Evolutionary conservation across 169 alveolate species (phyloP).

Genomic region (Cryptosporidium andersoni): DNA sequence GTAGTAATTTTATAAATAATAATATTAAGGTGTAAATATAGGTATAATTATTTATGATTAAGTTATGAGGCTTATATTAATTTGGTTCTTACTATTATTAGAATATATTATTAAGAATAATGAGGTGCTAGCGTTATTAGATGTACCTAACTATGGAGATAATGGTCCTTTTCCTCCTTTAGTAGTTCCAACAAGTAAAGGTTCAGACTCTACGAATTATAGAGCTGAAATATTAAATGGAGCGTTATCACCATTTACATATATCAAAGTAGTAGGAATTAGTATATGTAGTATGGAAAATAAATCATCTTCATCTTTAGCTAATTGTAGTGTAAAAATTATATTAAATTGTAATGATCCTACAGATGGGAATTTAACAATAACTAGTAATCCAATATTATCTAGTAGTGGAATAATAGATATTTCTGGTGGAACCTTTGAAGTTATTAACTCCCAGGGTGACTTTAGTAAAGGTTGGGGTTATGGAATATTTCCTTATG

Average conservation of each 20-base stretch:
- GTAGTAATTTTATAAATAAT: too few species aligned
- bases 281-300: conserved; percentile 60
- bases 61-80: too few species aligned
- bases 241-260: conserved; percentile 58
- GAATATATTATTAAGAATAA: neutral
- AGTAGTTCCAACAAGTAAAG: conserved; percentile 19
- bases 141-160: conserved; percentile 31
- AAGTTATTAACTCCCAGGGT: conserved; percentile 15
- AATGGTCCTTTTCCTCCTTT: conserved; percentile 60
- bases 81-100: neutral
- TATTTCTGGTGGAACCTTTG: conserved; percentile 62
- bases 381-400: conserved; percentile 55
- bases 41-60: too few species aligned
- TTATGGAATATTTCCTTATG: conserved; percentile 63
- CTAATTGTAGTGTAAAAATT: conserved; percentile 27
- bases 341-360: conserved; percentile 52
- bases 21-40: too few species aligned
- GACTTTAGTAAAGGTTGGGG: conserved; percentile 48
- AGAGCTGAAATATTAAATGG: conserved; percentile 52
- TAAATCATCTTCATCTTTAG: conserved; percentile 36
- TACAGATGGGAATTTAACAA: conserved; percentile 30
- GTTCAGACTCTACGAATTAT: conserved; percentile 11
- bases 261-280: conserved; percentile 27
- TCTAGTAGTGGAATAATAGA: conserved; percentile 55
- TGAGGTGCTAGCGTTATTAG: neutral